A percentile compares a stretch with the other conserved stretches of the same genome.
These are phyloP conservation scores for Lipomyces starkeyi DNA, from an alignment of 805 yeast species.

Conservation along the genomic window DNA sequence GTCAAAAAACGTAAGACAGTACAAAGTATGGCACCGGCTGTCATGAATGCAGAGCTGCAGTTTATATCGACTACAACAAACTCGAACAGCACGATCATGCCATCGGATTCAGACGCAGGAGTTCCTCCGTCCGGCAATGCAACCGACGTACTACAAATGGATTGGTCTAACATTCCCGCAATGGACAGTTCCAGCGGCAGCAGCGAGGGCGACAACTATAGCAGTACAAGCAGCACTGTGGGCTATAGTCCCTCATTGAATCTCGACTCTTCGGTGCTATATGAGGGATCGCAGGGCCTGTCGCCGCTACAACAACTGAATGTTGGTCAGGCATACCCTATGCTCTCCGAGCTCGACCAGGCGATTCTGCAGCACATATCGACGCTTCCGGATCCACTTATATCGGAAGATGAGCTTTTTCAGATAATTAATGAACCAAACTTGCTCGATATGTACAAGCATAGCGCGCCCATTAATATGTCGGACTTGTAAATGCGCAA, in stretches of 20 bases:
- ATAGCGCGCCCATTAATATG: not conserved
- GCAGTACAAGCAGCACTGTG: not conserved
- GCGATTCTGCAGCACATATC: not conserved
- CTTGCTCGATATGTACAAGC: not conserved
- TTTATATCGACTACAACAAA: not conserved
- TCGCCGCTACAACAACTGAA: not conserved
- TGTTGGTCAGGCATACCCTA: not conserved
- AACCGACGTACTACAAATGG: not conserved
- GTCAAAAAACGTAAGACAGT: not conserved
- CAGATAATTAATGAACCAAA: not conserved
- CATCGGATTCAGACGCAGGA: not conserved
- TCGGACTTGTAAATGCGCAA: not conserved
- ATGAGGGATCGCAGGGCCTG: not conserved
- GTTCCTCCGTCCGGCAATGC: not conserved
- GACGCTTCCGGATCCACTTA: conserved; percentile 2
- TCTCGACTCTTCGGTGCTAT: not conserved
- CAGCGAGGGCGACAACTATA: not conserved
- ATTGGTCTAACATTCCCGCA: not conserved
- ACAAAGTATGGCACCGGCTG: not conserved
- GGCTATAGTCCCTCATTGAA: not conserved
- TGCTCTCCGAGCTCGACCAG: not conserved
- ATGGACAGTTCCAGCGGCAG: not conserved
- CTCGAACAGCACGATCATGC: not conserved
- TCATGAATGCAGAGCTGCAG: not conserved
- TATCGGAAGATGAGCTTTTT: conserved; percentile 5